Evolutionary conservation across 768 basidiomycete genomes (phyloP).

Genomic region (Lentinus brumalis): DNA sequence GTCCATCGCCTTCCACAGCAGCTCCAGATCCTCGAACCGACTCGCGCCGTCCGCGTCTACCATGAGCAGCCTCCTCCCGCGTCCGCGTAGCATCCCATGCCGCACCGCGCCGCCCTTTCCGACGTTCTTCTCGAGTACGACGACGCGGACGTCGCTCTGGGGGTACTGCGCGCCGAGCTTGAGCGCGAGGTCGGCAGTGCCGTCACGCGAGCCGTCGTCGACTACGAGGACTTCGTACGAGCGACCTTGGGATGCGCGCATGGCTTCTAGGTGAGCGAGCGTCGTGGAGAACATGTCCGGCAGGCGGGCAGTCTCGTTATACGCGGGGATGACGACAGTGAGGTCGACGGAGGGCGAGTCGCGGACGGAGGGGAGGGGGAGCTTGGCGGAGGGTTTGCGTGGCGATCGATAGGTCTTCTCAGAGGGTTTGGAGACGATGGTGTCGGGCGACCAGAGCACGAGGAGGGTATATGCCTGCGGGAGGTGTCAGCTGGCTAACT

Average conservation of each 20-base stretch:
- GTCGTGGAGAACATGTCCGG: conserved; percentile 81
- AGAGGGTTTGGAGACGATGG: conserved; percentile 60
- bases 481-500: conserved; percentile 12
- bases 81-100: conserved; percentile 84
- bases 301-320: conserved; percentile 84
- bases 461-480: conserved; percentile 70
- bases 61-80: conserved; percentile 81
- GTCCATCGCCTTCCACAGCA: conserved; percentile 58
- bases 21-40: conserved; percentile 79
- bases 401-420: conserved; percentile 71
- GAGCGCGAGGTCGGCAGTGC: conserved; percentile 66
- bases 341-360: conserved; percentile 67
- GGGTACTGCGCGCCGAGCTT: conserved; percentile 58
- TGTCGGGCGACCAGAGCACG: conserved; percentile 72
- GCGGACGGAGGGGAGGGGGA: conserved; percentile 55
- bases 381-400: conserved; percentile 52
- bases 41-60: conserved; percentile 96
- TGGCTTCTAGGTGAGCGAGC: conserved; percentile 58
- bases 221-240: conserved; percentile 84
- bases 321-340: conserved; percentile 86
- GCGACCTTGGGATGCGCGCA: conserved; percentile 32
- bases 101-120: conserved; percentile 94
- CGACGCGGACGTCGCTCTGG: conserved; percentile 68
- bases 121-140: conserved; percentile 78
- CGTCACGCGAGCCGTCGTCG: conserved; percentile 87